A percentile compares a stretch with the other conserved stretches of the same genome.
These are phyloP conservation scores for Ascochyta lentis DNA, from an alignment of 2,329 filamentous ascomycete genomes.

Conservation along the genomic window DNA sequence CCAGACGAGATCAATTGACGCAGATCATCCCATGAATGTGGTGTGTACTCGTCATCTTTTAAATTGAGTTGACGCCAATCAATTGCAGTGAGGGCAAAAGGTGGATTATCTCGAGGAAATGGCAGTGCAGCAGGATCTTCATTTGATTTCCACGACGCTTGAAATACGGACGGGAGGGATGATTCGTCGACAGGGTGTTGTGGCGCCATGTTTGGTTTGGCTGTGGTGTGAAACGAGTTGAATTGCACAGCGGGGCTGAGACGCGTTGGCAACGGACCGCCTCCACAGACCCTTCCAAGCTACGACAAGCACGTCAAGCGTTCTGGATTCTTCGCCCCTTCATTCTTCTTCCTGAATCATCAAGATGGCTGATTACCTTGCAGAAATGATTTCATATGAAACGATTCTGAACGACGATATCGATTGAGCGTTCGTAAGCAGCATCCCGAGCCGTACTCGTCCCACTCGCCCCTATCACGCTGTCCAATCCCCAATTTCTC, in stretches of 20 bases:
- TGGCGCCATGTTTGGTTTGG: slow-evolving; percentile 19
- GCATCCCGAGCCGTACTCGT: not conserved
- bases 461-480: not conserved
- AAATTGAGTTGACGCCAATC: slow-evolving; percentile 46
- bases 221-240: slow-evolving; percentile 10
- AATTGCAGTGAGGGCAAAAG: slow-evolving; percentile 45
- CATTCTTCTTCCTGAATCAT: not conserved
- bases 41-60: slow-evolving; percentile 40
- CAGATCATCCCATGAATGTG: slow-evolving; percentile 47
- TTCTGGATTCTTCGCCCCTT: not conserved
- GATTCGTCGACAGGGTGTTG: slow-evolving; percentile 25
- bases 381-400: not conserved
- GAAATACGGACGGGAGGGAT: slow-evolving; percentile 41
- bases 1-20: slow-evolving; percentile 51
- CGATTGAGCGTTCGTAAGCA: not conserved
- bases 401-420: not conserved
- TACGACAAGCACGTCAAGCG: not conserved
- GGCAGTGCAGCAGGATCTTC: slow-evolving; percentile 43
- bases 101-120: slow-evolving; percentile 43
- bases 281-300: not conserved
- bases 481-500: slow-evolving; percentile 37
- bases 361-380: not conserved
- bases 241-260: slow-evolving; percentile 11
- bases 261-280: not conserved
- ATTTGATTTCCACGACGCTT: slow-evolving; percentile 37